phyloP scores from a whole-genome alignment of 768 basidiomycete genomes.

The Lactifluus piperatus region DNA sequence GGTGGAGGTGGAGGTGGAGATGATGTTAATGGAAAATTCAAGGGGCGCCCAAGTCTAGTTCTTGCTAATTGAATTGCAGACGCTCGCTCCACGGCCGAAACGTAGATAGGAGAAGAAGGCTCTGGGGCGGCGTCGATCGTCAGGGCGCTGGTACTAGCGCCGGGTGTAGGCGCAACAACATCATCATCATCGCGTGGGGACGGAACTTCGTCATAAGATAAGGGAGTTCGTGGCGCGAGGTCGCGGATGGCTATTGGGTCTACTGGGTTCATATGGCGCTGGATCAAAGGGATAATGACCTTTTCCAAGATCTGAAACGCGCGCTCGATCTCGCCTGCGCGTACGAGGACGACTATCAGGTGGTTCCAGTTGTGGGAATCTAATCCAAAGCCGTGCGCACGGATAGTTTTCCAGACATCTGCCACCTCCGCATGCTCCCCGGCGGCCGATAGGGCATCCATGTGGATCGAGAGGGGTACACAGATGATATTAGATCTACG shows the following conservation, averaged over 20 bases:
- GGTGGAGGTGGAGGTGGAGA: not conserved
- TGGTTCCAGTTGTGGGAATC: conserved; percentile 93
- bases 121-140: conserved; percentile 16
- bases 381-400: conserved; percentile 58
- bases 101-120: not conserved
- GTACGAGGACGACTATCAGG: conserved; percentile 62
- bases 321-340: conserved; percentile 72
- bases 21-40: not conserved
- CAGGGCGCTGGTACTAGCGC: not conserved
- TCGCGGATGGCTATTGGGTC: conserved; percentile 14
- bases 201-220: conserved; percentile 22
- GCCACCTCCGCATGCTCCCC: conserved; percentile 57
- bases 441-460: conserved; percentile 61
- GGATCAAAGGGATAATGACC: conserved; percentile 54
- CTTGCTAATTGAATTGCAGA: conserved; percentile 5
- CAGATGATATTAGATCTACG: conserved; percentile 53
- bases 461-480: conserved; percentile 71
- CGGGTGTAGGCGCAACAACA: not conserved
- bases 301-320: conserved; percentile 78
- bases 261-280: conserved; percentile 25
- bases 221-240: conserved; percentile 21
- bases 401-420: conserved; percentile 56
- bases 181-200: not conserved
- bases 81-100: conserved; percentile 1
- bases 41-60: not conserved